Evolutionary conservation across 1,284 basidiomycete genomes (phyloP).

Genomic region (Leccinum cinnamomeum): DNA sequence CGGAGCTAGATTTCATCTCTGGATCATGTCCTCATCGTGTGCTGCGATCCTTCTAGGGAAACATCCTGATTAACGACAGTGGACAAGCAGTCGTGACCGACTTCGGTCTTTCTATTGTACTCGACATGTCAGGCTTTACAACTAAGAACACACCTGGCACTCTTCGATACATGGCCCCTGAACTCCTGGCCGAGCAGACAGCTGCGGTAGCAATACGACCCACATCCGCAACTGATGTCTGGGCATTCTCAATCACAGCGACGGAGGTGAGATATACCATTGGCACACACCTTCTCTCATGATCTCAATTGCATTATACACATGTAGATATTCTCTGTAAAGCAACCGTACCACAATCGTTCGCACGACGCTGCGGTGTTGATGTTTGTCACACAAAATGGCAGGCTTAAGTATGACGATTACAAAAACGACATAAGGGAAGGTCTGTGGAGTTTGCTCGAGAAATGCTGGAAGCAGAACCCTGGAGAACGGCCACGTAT

Average conservation of each 20-base stretch:
- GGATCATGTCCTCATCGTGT: background rate
- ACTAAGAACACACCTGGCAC: constrained; percentile 30
- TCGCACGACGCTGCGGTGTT: constrained; percentile 19
- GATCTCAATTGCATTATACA: background rate
- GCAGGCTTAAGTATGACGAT: constrained; percentile 22
- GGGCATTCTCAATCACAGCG: constrained; percentile 30
- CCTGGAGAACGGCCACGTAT: constrained; percentile 15
- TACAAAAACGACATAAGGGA: constrained; percentile 21
- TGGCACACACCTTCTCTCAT: background rate
- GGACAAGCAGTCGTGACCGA: constrained; percentile 30
- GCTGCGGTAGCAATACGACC: constrained; percentile 14
- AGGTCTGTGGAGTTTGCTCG: constrained; percentile 23
- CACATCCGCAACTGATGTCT: constrained; percentile 28
- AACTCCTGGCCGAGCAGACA: constrained; percentile 21
- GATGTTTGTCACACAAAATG: constrained; percentile 18
- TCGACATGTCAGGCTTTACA: constrained; percentile 33
- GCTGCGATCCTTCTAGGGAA: constrained; percentile 18
- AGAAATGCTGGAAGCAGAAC: constrained; percentile 23
- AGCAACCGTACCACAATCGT: constrained; percentile 19
- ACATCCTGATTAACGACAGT: constrained; percentile 27
- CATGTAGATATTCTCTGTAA: constrained; percentile 27
- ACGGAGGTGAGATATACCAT: constrained; percentile 25
- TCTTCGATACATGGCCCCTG: constrained; percentile 32
- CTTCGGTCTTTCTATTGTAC: constrained; percentile 34
- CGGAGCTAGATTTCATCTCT: constrained; percentile 3